Evolutionary conservation across 495 filamentous ascomycete species (phyloP).

Genomic region (Pseudomonodictys pantanalensis): DNA sequence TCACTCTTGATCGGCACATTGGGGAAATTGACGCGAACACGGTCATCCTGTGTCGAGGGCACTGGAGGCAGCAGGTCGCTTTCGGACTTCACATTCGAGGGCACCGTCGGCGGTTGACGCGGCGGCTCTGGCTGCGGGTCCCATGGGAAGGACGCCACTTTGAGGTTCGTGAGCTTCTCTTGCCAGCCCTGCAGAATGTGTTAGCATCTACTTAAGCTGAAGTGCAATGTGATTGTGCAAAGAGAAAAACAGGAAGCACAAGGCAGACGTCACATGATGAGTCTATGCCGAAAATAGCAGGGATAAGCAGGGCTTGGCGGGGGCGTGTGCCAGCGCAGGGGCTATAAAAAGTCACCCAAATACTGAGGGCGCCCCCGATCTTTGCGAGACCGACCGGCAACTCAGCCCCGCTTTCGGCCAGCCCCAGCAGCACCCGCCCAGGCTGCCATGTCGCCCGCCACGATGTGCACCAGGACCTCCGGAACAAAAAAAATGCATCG

Average conservation of each 20-base stretch:
- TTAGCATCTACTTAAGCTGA: slow-evolving; percentile 11
- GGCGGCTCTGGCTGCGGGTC: slow-evolving; percentile 66
- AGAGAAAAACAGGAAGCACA: slow-evolving; percentile 1
- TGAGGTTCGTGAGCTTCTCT: slow-evolving; percentile 73
- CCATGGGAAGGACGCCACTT: slow-evolving; percentile 90
- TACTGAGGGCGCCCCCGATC: slow-evolving; percentile 32
- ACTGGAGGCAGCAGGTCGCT: slow-evolving; percentile 38
- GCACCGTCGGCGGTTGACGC: slow-evolving; percentile 56
- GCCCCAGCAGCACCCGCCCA: slow-evolving; percentile 24
- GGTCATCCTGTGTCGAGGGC: slow-evolving; percentile 31
- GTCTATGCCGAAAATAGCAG: slow-evolving; percentile 25
- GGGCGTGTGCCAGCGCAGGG: slow-evolving; percentile 26
- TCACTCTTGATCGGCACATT: slow-evolving; percentile 70
- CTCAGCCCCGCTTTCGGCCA: slow-evolving; percentile 36
- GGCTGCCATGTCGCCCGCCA: slow-evolving; percentile 23
- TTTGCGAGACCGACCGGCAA: slow-evolving; percentile 27
- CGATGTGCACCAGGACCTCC: slow-evolving; percentile 3
- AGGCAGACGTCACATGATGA: slow-evolving; percentile 25
- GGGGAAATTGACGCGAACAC: slow-evolving; percentile 37
- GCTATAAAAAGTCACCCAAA: slow-evolving; percentile 37
- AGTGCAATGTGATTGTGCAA: neutral
- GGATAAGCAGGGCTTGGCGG: slow-evolving; percentile 30
- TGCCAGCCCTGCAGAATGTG: slow-evolving; percentile 74
- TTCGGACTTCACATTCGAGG: slow-evolving; percentile 54
- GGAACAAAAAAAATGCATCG: slow-evolving; percentile 15